Conservation (phyloP, 768 basidiomycete species). For the Suillus paluster region DNA sequence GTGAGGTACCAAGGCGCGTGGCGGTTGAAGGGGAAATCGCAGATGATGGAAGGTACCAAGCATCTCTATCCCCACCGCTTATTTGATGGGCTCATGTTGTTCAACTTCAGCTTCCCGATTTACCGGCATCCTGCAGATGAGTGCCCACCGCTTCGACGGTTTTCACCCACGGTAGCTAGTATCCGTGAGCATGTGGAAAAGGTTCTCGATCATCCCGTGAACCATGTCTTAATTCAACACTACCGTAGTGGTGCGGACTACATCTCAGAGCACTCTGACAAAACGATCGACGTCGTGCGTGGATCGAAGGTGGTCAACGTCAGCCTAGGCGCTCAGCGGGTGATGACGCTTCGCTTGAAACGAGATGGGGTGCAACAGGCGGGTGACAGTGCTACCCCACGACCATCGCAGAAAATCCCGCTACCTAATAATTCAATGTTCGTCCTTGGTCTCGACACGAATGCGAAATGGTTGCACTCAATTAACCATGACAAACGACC, state of each 20-base stretch:
- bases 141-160: constrained; percentile 67
- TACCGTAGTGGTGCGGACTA: constrained; percentile 82
- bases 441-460: constrained; percentile 75
- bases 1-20: constrained; percentile 70
- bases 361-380: constrained; percentile 43
- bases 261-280: constrained; percentile 88
- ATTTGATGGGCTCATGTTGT: not conserved
- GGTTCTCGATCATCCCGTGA: constrained; percentile 66
- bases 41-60: constrained; percentile 51
- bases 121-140: constrained; percentile 86
- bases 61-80: constrained; percentile 16
- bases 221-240: constrained; percentile 83
- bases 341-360: constrained; percentile 76
- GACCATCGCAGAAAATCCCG: constrained; percentile 63
- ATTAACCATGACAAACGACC: constrained; percentile 80
- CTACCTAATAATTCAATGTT: constrained; percentile 86
- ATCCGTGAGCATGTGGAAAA: constrained; percentile 69
- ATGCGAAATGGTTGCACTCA: constrained; percentile 74
- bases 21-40: constrained; percentile 63
- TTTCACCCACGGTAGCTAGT: constrained; percentile 67
- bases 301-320: constrained; percentile 82
- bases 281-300: constrained; percentile 79
- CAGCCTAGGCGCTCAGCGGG: constrained; percentile 76
- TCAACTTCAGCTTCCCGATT: constrained; percentile 61
- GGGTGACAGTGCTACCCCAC: constrained; percentile 30